Percentiles rank a stretch among this genome's conserved stretches.
Evolutionary conservation across 1,284 basidiomycete genomes (phyloP).

Genomic region (Xerocomus cyaneibrunnescens): DNA sequence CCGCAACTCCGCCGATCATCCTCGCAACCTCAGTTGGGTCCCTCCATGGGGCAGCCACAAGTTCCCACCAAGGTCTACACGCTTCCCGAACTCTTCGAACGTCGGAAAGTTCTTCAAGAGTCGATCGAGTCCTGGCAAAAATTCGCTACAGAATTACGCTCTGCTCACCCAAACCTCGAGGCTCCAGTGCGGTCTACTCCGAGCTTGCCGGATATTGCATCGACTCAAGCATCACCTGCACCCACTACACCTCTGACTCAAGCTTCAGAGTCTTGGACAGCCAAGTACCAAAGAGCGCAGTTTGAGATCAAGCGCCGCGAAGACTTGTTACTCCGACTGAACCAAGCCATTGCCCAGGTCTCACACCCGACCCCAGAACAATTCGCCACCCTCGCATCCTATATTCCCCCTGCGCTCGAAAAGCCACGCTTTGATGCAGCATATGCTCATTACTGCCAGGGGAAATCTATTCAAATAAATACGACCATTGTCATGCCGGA

Average conservation of each 20-base stretch:
- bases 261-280: slow-evolving; percentile 22
- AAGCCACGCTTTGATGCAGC: slow-evolving; percentile 32
- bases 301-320: slow-evolving; percentile 36
- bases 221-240: neutral
- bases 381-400: slow-evolving; percentile 30
- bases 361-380: slow-evolving; percentile 28
- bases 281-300: slow-evolving; percentile 28
- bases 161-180: slow-evolving; percentile 19
- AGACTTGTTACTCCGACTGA: slow-evolving; percentile 30
- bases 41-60: slow-evolving; percentile 18
- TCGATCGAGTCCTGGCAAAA: slow-evolving; percentile 30
- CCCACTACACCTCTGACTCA: slow-evolving; percentile 3
- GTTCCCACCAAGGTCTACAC: slow-evolving; percentile 25
- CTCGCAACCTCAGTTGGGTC: slow-evolving; percentile 32
- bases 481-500: slow-evolving; percentile 35
- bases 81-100: slow-evolving; percentile 30
- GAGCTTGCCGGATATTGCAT: neutral
- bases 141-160: slow-evolving; percentile 22
- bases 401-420: slow-evolving; percentile 33
- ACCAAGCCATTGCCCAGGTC: slow-evolving; percentile 30
- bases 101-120: slow-evolving; percentile 28
- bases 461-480: slow-evolving; percentile 29
- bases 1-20: slow-evolving; percentile 33
- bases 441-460: slow-evolving; percentile 33
- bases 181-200: slow-evolving; percentile 1